phyloP scores from a whole-genome alignment of 148 eudicot species.

The Limonium bicolor region DNA sequence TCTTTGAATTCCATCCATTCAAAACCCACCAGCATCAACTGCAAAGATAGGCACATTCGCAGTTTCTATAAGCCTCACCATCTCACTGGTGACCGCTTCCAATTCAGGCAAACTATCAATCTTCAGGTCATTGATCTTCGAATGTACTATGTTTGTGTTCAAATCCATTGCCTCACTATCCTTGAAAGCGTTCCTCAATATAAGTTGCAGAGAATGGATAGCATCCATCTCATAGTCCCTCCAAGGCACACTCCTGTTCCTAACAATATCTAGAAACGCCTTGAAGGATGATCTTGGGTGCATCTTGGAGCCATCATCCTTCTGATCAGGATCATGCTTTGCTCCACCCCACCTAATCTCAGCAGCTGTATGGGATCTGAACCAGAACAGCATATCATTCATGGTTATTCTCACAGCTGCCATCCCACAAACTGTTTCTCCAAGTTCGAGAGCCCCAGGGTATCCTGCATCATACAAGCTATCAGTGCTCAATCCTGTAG shows the following conservation, averaged over 20 bases:
- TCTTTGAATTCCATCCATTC: constrained; percentile 90
- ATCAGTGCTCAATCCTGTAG: constrained; percentile 91
- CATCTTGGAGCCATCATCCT: constrained; percentile 71
- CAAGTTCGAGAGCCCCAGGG: constrained; percentile 66
- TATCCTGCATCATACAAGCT: constrained; percentile 85
- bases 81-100: constrained; percentile 75
- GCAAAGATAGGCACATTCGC: constrained; percentile 90
- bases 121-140: constrained; percentile 45
- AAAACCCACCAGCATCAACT: constrained; percentile 64
- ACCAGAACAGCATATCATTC: constrained; percentile 82
- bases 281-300: constrained; percentile 93
- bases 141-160: constrained; percentile 31
- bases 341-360: constrained; percentile 95
- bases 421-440: constrained; percentile 80
- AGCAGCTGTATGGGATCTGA: constrained; percentile 75
- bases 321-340: constrained; percentile 50
- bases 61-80: constrained; percentile 94
- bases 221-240: constrained; percentile 96
- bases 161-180: constrained; percentile 29
- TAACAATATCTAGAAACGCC: constrained; percentile 86
- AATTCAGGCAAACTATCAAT: constrained; percentile 66
- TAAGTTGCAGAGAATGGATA: constrained; percentile 87
- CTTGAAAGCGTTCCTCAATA: constrained; percentile 61
- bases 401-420: constrained; percentile 59
- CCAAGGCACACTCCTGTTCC: constrained; percentile 78